Evolutionary conservation across 2,329 filamentous ascomycete species (phyloP).

Genomic region (Akanthomyces lecanii): DNA sequence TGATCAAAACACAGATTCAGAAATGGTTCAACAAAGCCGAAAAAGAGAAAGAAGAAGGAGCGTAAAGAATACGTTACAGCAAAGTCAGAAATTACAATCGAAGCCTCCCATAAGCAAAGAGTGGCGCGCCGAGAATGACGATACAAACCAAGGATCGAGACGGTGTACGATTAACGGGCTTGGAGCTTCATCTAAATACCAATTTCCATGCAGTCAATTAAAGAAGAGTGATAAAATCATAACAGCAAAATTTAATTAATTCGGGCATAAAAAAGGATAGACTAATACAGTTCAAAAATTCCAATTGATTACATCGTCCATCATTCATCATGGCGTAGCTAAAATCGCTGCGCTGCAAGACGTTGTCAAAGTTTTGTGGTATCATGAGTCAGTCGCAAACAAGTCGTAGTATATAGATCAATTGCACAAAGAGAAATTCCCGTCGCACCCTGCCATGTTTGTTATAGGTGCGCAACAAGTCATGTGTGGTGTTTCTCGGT

Average conservation of each 20-base stretch:
- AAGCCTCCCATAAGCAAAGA: too few species aligned
- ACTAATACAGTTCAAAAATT: neutral
- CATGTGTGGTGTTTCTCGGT: neutral
- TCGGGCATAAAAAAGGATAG: neutral
- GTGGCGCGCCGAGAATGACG: too few species aligned
- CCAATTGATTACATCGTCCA: neutral
- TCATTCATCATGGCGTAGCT: neutral
- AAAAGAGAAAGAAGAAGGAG: neutral
- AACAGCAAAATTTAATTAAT: neutral
- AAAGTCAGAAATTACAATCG: too few species aligned
- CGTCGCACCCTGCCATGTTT: neutral
- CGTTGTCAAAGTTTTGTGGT: neutral
- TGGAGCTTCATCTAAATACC: too few species aligned
- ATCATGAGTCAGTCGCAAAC: constrained; percentile 6
- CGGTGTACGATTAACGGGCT: too few species aligned
- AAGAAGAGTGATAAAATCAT: neutral
- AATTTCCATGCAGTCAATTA: too few species aligned
- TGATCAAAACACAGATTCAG: too few species aligned
- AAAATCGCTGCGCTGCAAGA: neutral
- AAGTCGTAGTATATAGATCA: neutral
- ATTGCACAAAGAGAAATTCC: neutral
- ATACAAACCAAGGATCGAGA: too few species aligned
- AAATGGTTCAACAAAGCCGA: too few species aligned
- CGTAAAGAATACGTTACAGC: too few species aligned
- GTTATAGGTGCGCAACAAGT: neutral